These are phyloP conservation scores for Pulicaria dysenterica DNA, from an alignment of 129 eudicot genomes.

Conservation along the genomic window DNA sequence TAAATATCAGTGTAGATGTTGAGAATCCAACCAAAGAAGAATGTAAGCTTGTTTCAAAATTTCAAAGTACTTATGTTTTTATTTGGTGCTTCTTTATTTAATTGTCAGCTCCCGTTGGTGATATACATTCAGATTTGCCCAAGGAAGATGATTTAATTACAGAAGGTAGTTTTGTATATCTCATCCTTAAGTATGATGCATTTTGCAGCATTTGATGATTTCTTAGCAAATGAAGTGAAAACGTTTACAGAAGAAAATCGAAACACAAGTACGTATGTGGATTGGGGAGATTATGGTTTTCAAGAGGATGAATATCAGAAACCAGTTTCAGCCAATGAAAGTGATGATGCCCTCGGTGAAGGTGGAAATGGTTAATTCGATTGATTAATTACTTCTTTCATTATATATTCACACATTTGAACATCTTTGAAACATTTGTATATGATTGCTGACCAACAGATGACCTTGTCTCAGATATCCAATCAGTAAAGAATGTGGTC, in stretches of 20 bases:
- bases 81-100: background rate
- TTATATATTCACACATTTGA: background rate
- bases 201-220: background rate
- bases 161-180: conserved; percentile 30
- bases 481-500: conserved; percentile 7
- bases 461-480: conserved; percentile 13
- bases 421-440: background rate
- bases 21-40: conserved; percentile 16
- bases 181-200: conserved; percentile 1
- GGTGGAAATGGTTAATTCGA: conserved; percentile 4
- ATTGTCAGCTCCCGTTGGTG: conserved; percentile 19
- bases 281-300: conserved; percentile 23
- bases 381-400: background rate
- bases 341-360: conserved; percentile 11
- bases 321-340: conserved; percentile 25
- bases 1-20: conserved; percentile 5
- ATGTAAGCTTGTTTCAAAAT: conserved; percentile 6
- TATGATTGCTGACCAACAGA: conserved; percentile 22
- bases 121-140: conserved; percentile 1
- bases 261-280: background rate
- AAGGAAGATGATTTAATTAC: conserved; percentile 17
- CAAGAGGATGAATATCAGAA: conserved; percentile 13
- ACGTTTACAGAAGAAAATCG: conserved; percentile 7
- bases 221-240: conserved; percentile 13
- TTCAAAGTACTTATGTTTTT: background rate